Evolutionary conservation across 1,284 basidiomycete species (phyloP).

Genomic region (Heliocybe sulcata): DNA sequence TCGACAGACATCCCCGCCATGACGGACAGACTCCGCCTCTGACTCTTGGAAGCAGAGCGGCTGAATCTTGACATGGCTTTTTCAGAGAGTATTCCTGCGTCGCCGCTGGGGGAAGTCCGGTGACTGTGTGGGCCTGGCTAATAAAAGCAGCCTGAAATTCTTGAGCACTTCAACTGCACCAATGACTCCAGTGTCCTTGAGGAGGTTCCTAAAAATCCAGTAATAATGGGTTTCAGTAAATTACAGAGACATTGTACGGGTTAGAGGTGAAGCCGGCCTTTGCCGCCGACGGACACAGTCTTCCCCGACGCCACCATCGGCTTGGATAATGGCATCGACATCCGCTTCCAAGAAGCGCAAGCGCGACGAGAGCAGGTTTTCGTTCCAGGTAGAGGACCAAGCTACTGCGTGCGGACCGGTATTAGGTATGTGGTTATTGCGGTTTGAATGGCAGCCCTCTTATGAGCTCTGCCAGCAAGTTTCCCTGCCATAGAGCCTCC

Average conservation of each 20-base stretch:
- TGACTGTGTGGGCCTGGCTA: neutral
- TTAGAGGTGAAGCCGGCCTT: neutral
- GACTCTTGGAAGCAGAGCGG: slow-evolving; percentile 14
- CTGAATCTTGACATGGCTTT: slow-evolving; percentile 23
- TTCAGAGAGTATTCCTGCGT: slow-evolving; percentile 2
- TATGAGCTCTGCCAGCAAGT: slow-evolving; percentile 40
- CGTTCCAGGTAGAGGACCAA: slow-evolving; percentile 38
- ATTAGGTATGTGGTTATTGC: slow-evolving; percentile 47
- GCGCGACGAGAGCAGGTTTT: slow-evolving; percentile 37
- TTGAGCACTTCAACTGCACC: too few relatives aligned
- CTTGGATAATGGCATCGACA: slow-evolving; percentile 17
- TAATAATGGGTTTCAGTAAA: too few relatives aligned
- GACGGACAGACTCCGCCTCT: slow-evolving; percentile 18
- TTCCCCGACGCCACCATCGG: neutral
- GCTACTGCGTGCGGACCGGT: slow-evolving; percentile 55
- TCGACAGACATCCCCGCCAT: slow-evolving; percentile 10
- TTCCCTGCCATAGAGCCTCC: slow-evolving; percentile 42
- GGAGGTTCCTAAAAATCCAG: neutral
- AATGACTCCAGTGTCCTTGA: neutral
- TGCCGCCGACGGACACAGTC: neutral
- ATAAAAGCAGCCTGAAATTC: neutral
- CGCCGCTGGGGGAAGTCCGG: neutral
- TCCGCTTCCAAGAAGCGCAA: slow-evolving; percentile 56
- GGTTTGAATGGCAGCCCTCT: slow-evolving; percentile 5
- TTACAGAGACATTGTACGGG: neutral